A percentile compares a stretch with the other conserved stretches of the same genome.
These are phyloP conservation scores for Ganoderma multipileum DNA, from an alignment of 1,284 basidiomycete species.

Conservation along the genomic window DNA sequence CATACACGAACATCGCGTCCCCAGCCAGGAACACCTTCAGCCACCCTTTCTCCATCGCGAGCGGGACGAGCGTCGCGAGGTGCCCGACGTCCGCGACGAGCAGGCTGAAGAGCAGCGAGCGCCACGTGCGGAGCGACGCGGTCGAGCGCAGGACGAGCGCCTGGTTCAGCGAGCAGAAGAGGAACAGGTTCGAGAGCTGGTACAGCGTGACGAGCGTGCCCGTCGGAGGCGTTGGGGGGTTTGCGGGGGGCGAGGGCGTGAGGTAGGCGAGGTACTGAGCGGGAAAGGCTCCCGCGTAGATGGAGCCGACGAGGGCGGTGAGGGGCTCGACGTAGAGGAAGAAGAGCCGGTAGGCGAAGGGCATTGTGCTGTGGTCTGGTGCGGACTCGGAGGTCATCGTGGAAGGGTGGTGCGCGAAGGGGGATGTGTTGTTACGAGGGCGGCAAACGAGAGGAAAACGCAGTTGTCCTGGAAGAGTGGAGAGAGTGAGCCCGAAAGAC, in stretches of 20 bases:
- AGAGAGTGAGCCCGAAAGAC: too few relatives aligned
- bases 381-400: too few relatives aligned
- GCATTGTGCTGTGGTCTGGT: constrained; percentile 13
- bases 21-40: constrained; percentile 48
- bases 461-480: too few relatives aligned
- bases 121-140: constrained; percentile 49
- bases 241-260: constrained; percentile 32
- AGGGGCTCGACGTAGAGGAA: constrained; percentile 60
- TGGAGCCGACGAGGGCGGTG: constrained; percentile 56
- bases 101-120: constrained; percentile 49
- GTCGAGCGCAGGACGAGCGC: constrained; percentile 56
- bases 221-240: constrained; percentile 34
- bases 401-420: too few relatives aligned
- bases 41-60: constrained; percentile 47
- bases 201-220: constrained; percentile 49
- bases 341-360: constrained; percentile 48
- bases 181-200: constrained; percentile 58
- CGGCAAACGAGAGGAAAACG: too few relatives aligned
- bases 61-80: constrained; percentile 51
- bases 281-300: constrained; percentile 51
- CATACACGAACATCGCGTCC: constrained; percentile 62
- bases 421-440: too few relatives aligned
- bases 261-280: constrained; percentile 50
- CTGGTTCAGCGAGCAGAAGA: constrained; percentile 60
- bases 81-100: constrained; percentile 58